A percentile compares a stretch with the other conserved stretches of the same genome.
Conservation (phyloP, 2,329 filamentous ascomycete species). For the Apiospora hydei region DNA sequence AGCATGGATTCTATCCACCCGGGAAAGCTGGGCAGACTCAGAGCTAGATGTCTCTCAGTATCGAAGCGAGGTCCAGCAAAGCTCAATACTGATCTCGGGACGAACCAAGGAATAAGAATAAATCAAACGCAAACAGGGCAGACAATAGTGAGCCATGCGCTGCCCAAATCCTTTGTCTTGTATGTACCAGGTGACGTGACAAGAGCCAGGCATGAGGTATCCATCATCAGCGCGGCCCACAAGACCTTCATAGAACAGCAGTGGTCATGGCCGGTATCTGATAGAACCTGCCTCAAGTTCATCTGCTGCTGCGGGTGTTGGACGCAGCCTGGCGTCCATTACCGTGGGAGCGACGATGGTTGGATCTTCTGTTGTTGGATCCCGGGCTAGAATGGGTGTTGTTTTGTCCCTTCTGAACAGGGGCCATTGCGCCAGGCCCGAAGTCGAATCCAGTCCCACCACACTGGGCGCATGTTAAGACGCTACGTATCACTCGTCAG, state of each 20-base stretch:
- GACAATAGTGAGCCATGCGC: not conserved
- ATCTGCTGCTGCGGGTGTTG: not conserved
- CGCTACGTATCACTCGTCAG: not conserved
- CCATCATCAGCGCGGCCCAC: not conserved
- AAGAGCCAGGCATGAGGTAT: not conserved
- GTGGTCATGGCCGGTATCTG: not conserved
- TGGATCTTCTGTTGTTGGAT: not conserved
- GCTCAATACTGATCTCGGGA: not conserved
- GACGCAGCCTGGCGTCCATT: constrained; percentile 8
- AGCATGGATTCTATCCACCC: not conserved
- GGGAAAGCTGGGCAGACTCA: not conserved
- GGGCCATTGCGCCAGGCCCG: not conserved
- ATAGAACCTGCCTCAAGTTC: not conserved
- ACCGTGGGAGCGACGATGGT: not conserved
- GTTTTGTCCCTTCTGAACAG: not conserved
- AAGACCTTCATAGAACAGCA: not conserved
- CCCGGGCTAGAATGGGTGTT: not conserved
- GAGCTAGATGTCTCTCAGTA: not conserved
- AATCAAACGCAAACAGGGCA: constrained; percentile 8
- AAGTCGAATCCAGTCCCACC: not conserved
- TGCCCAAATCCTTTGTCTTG: constrained; percentile 14
- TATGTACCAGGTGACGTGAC: constrained; percentile 2
- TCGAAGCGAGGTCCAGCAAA: not conserved
- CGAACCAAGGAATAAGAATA: not conserved
- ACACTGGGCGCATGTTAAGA: not conserved